Evolutionary conservation across 176 grass and related monocot species (phyloP).

Genomic region (Sorghum bicolor): DNA sequence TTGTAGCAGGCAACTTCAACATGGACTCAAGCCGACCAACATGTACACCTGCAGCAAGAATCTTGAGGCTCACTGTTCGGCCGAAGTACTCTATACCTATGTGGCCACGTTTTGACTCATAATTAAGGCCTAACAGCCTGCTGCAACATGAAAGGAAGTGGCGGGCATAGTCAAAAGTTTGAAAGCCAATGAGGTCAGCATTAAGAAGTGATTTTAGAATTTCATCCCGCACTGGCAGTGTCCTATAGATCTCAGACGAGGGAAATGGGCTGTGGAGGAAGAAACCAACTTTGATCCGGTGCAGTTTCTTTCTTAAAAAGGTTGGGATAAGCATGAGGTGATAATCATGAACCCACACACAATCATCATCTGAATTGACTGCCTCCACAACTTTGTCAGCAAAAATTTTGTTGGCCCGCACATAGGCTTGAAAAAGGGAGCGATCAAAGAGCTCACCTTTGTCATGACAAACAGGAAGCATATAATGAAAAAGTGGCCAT

Average conservation of each 20-base stretch:
- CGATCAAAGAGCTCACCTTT: slow-evolving; percentile 75
- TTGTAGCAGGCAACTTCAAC: slow-evolving; percentile 55
- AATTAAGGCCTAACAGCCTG: neutral
- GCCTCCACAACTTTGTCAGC: slow-evolving; percentile 76
- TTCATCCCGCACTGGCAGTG: neutral
- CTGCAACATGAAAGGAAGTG: neutral
- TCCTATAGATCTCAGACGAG: neutral
- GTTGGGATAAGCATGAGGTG: slow-evolving; percentile 84
- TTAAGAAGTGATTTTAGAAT: neutral
- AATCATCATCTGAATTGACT: slow-evolving; percentile 76
- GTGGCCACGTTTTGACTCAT: neutral
- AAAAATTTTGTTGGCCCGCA: slow-evolving; percentile 73
- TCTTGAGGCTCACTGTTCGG: neutral
- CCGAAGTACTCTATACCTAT: neutral
- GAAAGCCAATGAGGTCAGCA: neutral
- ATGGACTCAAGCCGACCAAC: neutral
- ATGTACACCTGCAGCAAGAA: neutral
- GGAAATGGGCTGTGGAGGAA: neutral
- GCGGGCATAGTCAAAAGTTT: neutral
- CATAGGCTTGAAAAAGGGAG: slow-evolving; percentile 73
- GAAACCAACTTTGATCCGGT: neutral
- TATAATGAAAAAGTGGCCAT: slow-evolving; percentile 91
- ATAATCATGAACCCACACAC: slow-evolving; percentile 91
- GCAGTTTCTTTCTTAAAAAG: slow-evolving; percentile 58
- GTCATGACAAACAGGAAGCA: slow-evolving; percentile 78